These are phyloP conservation scores for Fusarium sp. DNA, from an alignment of 2,329 filamentous ascomycete species.

Conservation along the genomic window DNA sequence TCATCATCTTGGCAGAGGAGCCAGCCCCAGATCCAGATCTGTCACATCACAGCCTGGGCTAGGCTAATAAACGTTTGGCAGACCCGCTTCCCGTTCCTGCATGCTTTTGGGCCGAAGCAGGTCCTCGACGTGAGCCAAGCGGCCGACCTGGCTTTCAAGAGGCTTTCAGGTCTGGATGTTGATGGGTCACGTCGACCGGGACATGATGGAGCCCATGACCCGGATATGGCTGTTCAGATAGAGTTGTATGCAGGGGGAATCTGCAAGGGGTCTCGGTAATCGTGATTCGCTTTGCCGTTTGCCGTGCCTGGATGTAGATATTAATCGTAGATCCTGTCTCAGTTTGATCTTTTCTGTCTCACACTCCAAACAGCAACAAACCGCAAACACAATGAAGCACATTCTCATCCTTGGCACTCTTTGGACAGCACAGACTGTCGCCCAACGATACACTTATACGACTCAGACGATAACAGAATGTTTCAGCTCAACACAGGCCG, in stretches of 20 bases:
- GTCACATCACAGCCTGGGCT: not conserved
- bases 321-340: slow-evolving; percentile 36
- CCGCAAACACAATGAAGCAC: slow-evolving; percentile 32
- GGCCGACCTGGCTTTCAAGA: slow-evolving; percentile 15
- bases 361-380: slow-evolving; percentile 8
- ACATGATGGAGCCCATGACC: not conserved
- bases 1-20: not conserved
- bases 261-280: slow-evolving; percentile 28
- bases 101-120: not conserved
- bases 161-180: slow-evolving; percentile 13
- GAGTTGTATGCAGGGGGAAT: slow-evolving; percentile 31
- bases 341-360: slow-evolving; percentile 11
- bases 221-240: slow-evolving; percentile 24
- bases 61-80: slow-evolving; percentile 1
- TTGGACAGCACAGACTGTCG: slow-evolving; percentile 21
- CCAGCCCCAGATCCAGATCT: slow-evolving; percentile 4
- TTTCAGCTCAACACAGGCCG: slow-evolving; percentile 38
- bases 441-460: slow-evolving; percentile 42
- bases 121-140: not conserved
- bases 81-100: slow-evolving; percentile 5
- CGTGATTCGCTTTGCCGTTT: slow-evolving; percentile 20
- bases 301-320: slow-evolving; percentile 31
- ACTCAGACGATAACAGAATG: slow-evolving; percentile 41
- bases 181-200: slow-evolving; percentile 7
- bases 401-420: slow-evolving; percentile 14